Percentiles rank a stretch among this genome's conserved stretches.
These are phyloP conservation scores for Boletus pseudo-olivaceus DNA, from an alignment of 768 basidiomycete species.

Conservation along the genomic window DNA sequence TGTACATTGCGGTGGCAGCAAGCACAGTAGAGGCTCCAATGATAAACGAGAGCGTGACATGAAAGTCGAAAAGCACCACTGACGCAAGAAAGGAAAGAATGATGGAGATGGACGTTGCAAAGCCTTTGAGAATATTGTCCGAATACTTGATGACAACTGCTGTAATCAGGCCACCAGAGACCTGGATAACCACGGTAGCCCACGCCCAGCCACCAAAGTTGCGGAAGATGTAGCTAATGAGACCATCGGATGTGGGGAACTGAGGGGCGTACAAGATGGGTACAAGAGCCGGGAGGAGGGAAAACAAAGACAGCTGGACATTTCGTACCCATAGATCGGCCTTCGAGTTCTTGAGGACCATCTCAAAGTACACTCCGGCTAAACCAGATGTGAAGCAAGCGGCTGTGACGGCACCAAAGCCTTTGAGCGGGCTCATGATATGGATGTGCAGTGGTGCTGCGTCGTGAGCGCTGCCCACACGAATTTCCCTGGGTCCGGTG, in stretches of 20 bases:
- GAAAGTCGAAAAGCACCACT: constrained; percentile 87
- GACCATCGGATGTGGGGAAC: constrained; percentile 41
- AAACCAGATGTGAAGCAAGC: constrained; percentile 90
- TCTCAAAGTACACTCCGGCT: constrained; percentile 92
- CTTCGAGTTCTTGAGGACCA: constrained; percentile 81
- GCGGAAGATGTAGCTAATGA: constrained; percentile 62
- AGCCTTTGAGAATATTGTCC: constrained; percentile 95
- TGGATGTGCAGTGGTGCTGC: constrained; percentile 57
- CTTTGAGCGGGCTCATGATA: constrained; percentile 78
- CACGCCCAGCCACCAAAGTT: constrained; percentile 95
- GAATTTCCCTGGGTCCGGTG: constrained; percentile 31
- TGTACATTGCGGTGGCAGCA: constrained; percentile 92
- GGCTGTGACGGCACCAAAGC: constrained; percentile 77
- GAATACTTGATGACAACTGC: constrained; percentile 97
- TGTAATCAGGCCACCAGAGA: constrained; percentile 89
- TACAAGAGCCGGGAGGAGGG: constrained; percentile 82
- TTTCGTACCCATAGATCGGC: constrained; percentile 90
- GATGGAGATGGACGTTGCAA: constrained; percentile 92
- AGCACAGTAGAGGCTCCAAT: constrained; percentile 85
- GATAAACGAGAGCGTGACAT: constrained; percentile 82
- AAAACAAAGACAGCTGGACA: constrained; percentile 85
- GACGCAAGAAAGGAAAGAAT: constrained; percentile 93
- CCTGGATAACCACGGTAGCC: constrained; percentile 87
- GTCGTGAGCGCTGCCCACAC: constrained; percentile 68
- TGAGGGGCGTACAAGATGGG: constrained; percentile 64